Conservation (phyloP, 176 grass and related monocot species). For the Juncus inflexus region DNA sequence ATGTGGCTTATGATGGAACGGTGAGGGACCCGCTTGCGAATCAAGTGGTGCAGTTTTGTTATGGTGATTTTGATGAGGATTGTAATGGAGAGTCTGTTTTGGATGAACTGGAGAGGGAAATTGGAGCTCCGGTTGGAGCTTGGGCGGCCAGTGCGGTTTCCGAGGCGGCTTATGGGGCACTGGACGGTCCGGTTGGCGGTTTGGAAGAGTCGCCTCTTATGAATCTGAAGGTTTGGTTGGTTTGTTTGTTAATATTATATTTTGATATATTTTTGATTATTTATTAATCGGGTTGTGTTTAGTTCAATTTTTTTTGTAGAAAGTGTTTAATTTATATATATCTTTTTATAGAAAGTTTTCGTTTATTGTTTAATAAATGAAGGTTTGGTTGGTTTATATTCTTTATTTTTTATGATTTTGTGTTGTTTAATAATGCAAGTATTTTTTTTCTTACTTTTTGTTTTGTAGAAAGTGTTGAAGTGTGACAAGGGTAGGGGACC, state of each 20-base stretch:
- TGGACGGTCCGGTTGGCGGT: slow-evolving; percentile 68
- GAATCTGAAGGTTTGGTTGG: slow-evolving; percentile 59
- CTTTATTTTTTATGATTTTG: slow-evolving; percentile 19
- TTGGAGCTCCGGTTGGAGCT: slow-evolving; percentile 78
- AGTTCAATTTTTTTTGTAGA: too few relatives aligned
- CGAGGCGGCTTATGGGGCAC: slow-evolving; percentile 93
- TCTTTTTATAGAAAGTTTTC: too few relatives aligned
- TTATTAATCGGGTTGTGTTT: too few relatives aligned
- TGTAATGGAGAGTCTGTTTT: neutral
- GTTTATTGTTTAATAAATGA: slow-evolving; percentile 14
- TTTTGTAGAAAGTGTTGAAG: slow-evolving; percentile 65
- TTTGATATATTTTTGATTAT: too few relatives aligned
- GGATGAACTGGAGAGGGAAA: slow-evolving; percentile 2
- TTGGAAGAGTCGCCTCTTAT: slow-evolving; percentile 72
- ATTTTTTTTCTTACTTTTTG: neutral
- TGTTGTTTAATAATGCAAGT: slow-evolving; percentile 5
- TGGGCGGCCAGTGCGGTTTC: slow-evolving; percentile 86
- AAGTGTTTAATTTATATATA: too few relatives aligned
- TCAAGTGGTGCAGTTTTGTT: slow-evolving; percentile 76
- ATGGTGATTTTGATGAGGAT: slow-evolving; percentile 37
- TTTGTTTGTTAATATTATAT: too few relatives aligned
- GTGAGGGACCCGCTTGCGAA: slow-evolving; percentile 70
- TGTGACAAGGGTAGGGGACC: slow-evolving; percentile 58
- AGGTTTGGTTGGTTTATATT: slow-evolving; percentile 44
- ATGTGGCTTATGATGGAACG: slow-evolving; percentile 84